A percentile compares a stretch with the other conserved stretches of the same genome.
Conservation (phyloP, 2,329 filamentous ascomycete genomes). For the Cercospora zeina region DNA sequence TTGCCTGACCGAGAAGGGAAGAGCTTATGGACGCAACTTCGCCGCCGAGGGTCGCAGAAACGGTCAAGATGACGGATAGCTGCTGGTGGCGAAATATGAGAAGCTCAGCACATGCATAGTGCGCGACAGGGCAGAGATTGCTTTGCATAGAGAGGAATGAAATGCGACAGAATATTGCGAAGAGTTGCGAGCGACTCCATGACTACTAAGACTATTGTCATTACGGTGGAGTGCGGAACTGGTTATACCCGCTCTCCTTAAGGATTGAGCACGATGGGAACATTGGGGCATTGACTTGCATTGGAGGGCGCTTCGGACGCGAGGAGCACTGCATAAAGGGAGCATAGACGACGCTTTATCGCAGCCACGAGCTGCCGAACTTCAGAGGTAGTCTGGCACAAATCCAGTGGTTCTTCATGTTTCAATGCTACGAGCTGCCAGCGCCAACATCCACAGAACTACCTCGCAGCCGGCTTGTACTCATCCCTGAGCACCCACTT, state of each 20-base stretch:
- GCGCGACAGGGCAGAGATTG: neutral
- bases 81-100: neutral
- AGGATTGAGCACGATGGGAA: neutral
- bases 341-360: neutral
- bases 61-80: neutral
- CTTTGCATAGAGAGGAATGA: neutral
- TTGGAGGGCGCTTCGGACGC: neutral
- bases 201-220: neutral
- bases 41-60: neutral
- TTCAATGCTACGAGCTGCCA: neutral
- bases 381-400: neutral
- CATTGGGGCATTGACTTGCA: neutral
- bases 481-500: conserved; percentile 63
- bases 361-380: neutral
- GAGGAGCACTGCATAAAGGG: neutral
- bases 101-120: neutral
- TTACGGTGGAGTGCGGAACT: neutral
- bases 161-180: neutral
- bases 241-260: conserved; percentile 11
- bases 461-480: conserved; percentile 37
- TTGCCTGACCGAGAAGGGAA: neutral
- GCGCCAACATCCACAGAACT: neutral
- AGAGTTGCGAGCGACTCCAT: neutral
- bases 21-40: neutral
- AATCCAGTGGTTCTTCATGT: neutral